Evolutionary conservation across 257 asterid genomes (phyloP), one percentile per base, ranked within the genome.

Genomic region (Gynochthodes officinalis): DNA sequence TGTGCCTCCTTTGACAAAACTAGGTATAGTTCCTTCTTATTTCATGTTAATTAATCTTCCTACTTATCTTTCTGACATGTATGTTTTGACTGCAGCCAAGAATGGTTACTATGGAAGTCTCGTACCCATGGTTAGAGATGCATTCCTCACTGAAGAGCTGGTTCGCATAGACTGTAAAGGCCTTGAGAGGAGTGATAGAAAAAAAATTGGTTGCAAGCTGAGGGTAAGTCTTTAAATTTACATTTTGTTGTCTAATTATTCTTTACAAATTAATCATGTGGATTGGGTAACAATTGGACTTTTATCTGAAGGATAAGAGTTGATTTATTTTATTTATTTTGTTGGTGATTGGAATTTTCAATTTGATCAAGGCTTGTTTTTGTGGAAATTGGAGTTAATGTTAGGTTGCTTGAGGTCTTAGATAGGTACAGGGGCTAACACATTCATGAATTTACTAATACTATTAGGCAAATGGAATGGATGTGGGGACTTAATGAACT

Each of bases 101-200:
- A 94, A 91, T 75, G 97, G 99, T 52, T 94, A 94, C 73, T 94
- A 94, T 73, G 96, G 91, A 53, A 87, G 91, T 75, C 99, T 94
- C 25, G 88, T 91, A 32, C 93, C 91, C 48, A 94, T 91, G 97
- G 88, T 94, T 63, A 87, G 90, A 49, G 99, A 91, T 87, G 97
- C 97, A 80, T 94, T 91, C 81, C 85, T 94, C 46, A 71, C 78
- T 3, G 96, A 89, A 37, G 97, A 91, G 83, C 81, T 94, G 57
- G 90, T 91, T 54, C 86, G 97, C 30, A 85, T 91, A 78, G 97
- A 94, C 80, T 85, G 97, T 73, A 82, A 82, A 72, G 97, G 96
- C 81, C 98, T 94, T 33, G 90, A 85, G 10, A 91, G 49, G 76
- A 91, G 95, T 50, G 97, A 94, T 73, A 89, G 91, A 81, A 94